phyloP scores from a whole-genome alignment of 1,284 basidiomycete genomes.

The Clitocybe nebularis region DNA sequence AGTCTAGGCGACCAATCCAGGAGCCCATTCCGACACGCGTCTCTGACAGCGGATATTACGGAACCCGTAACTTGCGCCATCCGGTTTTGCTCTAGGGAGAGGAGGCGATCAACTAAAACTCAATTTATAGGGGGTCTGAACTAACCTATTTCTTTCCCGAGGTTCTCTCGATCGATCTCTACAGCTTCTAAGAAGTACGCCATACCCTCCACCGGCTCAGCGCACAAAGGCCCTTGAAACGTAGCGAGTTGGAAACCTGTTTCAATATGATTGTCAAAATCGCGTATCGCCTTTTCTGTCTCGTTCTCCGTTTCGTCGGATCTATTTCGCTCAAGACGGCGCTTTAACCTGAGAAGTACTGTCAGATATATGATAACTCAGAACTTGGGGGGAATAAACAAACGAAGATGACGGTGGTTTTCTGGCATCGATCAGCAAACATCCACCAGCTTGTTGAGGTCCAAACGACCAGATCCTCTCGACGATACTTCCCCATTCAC shows the following conservation, averaged over 20 bases:
- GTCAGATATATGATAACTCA: slow-evolving; percentile 12
- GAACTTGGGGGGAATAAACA: slow-evolving; percentile 16
- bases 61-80: slow-evolving; percentile 83
- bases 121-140: slow-evolving; percentile 8
- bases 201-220: slow-evolving; percentile 92
- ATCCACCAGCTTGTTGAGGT: slow-evolving; percentile 83
- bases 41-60: slow-evolving; percentile 84
- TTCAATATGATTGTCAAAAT: slow-evolving; percentile 84
- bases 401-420: slow-evolving; percentile 49
- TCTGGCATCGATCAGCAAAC: slow-evolving; percentile 78
- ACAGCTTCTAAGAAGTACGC: slow-evolving; percentile 87
- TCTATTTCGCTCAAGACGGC: slow-evolving; percentile 40
- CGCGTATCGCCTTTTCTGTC: slow-evolving; percentile 34
- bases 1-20: slow-evolving; percentile 97
- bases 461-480: slow-evolving; percentile 91
- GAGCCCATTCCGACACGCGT: slow-evolving; percentile 85
- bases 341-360: slow-evolving; percentile 39
- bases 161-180: slow-evolving; percentile 55
- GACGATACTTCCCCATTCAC: slow-evolving; percentile 76
- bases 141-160: slow-evolving; percentile 64
- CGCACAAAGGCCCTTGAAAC: slow-evolving; percentile 91
- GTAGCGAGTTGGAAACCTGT: slow-evolving; percentile 95
- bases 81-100: slow-evolving; percentile 54
- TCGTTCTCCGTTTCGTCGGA: slow-evolving; percentile 28
- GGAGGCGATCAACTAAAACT: slow-evolving; percentile 12